A percentile compares a stretch with the other conserved stretches of the same genome.
phyloP scores from a whole-genome alignment of 2,329 filamentous ascomycete genomes.

The Hypomyces perniciosus region DNA sequence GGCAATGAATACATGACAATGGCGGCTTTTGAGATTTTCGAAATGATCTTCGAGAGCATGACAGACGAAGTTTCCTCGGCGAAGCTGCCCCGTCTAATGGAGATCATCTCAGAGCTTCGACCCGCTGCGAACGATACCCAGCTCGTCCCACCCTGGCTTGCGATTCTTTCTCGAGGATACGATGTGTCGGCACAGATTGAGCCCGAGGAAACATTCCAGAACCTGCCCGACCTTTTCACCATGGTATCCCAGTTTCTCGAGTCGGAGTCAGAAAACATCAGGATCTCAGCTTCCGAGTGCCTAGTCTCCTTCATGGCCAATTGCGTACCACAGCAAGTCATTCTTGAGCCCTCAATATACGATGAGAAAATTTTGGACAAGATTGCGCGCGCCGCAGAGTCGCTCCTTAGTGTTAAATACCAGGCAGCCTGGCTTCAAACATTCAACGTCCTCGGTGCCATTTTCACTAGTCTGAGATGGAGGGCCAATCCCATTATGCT shows the following conservation, averaged over 20 bases:
- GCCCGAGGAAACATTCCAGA: slow-evolving; percentile 85
- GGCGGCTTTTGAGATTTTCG: slow-evolving; percentile 94
- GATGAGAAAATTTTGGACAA: slow-evolving; percentile 88
- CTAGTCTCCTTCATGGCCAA: slow-evolving; percentile 88
- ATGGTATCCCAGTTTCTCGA: slow-evolving; percentile 76
- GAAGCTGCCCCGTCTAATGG: slow-evolving; percentile 82
- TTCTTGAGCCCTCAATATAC: slow-evolving; percentile 83
- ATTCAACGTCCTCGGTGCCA: slow-evolving; percentile 78
- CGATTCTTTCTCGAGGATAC: slow-evolving; percentile 88
- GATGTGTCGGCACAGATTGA: slow-evolving; percentile 86
- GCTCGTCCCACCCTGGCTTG: slow-evolving; percentile 92
- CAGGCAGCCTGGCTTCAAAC: slow-evolving; percentile 93
- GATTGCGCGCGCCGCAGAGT: slow-evolving; percentile 64
- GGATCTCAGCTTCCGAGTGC: slow-evolving; percentile 90
- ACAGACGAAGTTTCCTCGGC: slow-evolving; percentile 78
- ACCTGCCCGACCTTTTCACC: slow-evolving; percentile 76
- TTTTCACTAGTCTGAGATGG: slow-evolving; percentile 86
- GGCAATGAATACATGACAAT: slow-evolving; percentile 96
- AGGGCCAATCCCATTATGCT: slow-evolving; percentile 71
- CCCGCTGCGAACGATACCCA: slow-evolving; percentile 92
- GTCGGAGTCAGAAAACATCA: slow-evolving; percentile 85
- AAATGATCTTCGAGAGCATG: slow-evolving; percentile 93
- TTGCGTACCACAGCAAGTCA: slow-evolving; percentile 75
- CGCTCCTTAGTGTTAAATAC: slow-evolving; percentile 81
- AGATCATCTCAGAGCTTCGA: slow-evolving; percentile 86